A percentile compares a stretch with the other conserved stretches of the same genome.
phyloP scores from a whole-genome alignment of 2,329 filamentous ascomycete genomes.

The Fusarium decemcellulare region DNA sequence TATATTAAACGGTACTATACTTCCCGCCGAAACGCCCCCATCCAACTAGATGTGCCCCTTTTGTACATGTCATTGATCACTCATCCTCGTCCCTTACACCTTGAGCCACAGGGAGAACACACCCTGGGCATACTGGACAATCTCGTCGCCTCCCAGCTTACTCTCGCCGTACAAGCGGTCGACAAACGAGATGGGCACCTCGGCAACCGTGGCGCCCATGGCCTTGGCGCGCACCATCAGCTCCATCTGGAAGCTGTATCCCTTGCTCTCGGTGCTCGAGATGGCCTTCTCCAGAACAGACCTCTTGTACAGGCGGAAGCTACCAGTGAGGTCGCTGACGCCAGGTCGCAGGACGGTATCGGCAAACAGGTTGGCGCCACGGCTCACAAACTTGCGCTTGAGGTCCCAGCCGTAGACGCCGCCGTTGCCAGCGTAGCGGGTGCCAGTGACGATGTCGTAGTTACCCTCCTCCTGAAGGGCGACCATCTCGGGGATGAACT shows the following conservation, averaged over 20 bases:
- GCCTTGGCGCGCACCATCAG: conserved; percentile 98
- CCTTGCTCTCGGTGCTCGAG: conserved; percentile 91
- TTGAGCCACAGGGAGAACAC: conserved; percentile 84
- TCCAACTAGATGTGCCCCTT: conserved; percentile 43
- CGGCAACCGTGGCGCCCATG: conserved; percentile 93
- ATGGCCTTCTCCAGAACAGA: conserved; percentile 91
- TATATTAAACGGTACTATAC: conserved; percentile 50
- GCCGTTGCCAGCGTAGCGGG: conserved; percentile 89
- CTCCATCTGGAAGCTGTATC: conserved; percentile 99
- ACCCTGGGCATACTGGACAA: conserved; percentile 95
- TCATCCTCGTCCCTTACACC: conserved; percentile 63
- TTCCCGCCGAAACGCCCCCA: conserved; percentile 50
- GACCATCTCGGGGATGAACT: conserved; percentile 98
- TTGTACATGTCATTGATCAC: conserved; percentile 37
- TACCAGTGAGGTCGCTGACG: conserved; percentile 95
- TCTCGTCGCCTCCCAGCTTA: conserved; percentile 95
- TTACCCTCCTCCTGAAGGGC: conserved; percentile 80
- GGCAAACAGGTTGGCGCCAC: conserved; percentile 94
- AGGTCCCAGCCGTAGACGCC: conserved; percentile 98
- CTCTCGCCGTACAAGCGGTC: conserved; percentile 95
- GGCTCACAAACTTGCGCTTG: conserved; percentile 86
- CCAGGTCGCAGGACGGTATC: conserved; percentile 94
- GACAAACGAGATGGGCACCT: conserved; percentile 97
- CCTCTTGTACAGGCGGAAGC: conserved; percentile 96
- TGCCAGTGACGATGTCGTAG: conserved; percentile 98